A percentile compares a stretch with the other conserved stretches of the same genome.
These are phyloP conservation scores for Sergeia podlipaevii DNA, from an alignment of 208 protist species.

Conservation along the genomic window DNA sequence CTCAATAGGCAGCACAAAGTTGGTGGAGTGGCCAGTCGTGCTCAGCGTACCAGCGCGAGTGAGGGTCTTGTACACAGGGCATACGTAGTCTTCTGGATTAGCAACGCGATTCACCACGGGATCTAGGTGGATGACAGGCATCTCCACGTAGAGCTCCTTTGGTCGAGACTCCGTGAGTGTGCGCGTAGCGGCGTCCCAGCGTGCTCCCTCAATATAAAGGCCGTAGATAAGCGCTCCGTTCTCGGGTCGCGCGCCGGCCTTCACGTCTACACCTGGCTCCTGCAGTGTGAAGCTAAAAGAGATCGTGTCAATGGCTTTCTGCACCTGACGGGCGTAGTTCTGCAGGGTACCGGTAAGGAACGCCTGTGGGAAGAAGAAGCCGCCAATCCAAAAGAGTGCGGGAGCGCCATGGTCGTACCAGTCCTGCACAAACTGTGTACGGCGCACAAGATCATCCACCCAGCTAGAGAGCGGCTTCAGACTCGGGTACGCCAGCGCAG, in stretches of 20 bases:
- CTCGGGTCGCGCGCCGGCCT: conserved; percentile 18
- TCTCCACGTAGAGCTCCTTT: conserved; percentile 93
- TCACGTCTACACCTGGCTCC: conserved; percentile 9
- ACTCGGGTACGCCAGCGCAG: conserved; percentile 92
- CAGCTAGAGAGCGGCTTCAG: conserved; percentile 96
- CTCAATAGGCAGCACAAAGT: conserved; percentile 96
- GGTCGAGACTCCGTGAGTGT: conserved; percentile 92
- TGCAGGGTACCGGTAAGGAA: conserved; percentile 96
- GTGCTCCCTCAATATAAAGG: conserved; percentile 95
- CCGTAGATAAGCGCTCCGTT: conserved; percentile 92
- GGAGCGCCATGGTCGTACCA: conserved; percentile 91
- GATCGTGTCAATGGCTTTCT: conserved; percentile 96
- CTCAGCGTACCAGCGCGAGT: conserved; percentile 94
- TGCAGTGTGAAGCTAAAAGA: conserved; percentile 91
- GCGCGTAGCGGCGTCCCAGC: conserved; percentile 83
- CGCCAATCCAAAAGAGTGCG: conserved; percentile 93
- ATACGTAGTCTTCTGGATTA: conserved; percentile 84
- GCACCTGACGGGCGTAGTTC: conserved; percentile 94
- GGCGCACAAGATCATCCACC: conserved; percentile 93
- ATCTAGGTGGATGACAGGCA: conserved; percentile 93
- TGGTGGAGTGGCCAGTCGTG: conserved; percentile 98
- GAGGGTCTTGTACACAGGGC: conserved; percentile 97
- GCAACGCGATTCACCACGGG: conserved; percentile 62
- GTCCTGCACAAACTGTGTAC: conserved; percentile 86
- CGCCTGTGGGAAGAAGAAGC: conserved; percentile 98